Evolutionary conservation across 2,329 filamentous ascomycete genomes (phyloP).

Genomic region (Fusarium xyrophilum): DNA sequence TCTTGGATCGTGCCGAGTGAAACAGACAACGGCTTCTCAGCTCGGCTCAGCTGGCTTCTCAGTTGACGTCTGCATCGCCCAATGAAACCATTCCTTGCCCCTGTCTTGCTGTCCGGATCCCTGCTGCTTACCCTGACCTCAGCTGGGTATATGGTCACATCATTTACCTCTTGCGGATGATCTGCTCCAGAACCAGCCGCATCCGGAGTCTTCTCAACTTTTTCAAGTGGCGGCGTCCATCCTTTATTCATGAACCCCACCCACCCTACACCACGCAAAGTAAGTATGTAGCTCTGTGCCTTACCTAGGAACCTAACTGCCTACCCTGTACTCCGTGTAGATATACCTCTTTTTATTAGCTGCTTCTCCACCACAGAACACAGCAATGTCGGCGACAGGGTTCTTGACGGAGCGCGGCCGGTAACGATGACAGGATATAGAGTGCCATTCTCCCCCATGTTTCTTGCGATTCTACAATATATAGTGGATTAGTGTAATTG

Average conservation of each 20-base stretch:
- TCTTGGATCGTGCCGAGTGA: conserved; percentile 32
- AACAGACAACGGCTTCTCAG: conserved; percentile 41
- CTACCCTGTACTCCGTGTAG: not conserved
- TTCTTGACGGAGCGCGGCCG: not conserved
- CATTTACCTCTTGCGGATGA: conserved; percentile 21
- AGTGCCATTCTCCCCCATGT: conserved; percentile 6
- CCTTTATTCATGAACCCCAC: not conserved
- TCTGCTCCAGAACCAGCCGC: conserved; percentile 2
- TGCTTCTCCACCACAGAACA: not conserved
- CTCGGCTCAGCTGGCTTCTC: conserved; percentile 39
- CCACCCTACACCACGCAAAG: not conserved
- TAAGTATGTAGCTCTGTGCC: not conserved
- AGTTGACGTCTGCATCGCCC: conserved; percentile 19
- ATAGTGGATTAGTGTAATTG: conserved; percentile 5
- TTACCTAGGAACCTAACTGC: not conserved
- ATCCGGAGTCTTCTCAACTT: conserved; percentile 2
- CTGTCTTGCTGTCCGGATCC: conserved; percentile 18
- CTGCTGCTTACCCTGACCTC: conserved; percentile 28
- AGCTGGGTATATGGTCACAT: conserved; percentile 27
- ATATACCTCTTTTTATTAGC: not conserved
- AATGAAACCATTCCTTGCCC: conserved; percentile 23
- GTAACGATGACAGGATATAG: not conserved
- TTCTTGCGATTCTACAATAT: conserved; percentile 5
- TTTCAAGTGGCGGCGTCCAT: not conserved
- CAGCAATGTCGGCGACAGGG: not conserved